Conservation (phyloP, 2,329 filamentous ascomycete genomes). For the Hymenoscyphus repandus region DNA sequence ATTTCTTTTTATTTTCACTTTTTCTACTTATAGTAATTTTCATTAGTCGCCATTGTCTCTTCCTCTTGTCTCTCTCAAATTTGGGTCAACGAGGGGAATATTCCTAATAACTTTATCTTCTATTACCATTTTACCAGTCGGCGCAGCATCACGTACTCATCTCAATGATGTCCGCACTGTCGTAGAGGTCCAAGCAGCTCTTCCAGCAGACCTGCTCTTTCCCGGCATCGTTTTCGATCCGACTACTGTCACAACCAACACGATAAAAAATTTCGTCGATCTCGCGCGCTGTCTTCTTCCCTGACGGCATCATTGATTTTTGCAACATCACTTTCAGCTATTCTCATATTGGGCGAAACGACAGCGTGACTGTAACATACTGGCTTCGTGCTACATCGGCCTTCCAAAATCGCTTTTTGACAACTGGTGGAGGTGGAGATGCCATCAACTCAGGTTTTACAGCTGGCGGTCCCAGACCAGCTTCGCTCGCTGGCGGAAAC, state of each 20-base stretch:
- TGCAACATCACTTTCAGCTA: constrained; percentile 44
- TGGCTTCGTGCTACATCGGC: constrained; percentile 38
- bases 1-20: too few relatives aligned
- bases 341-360: constrained; percentile 36
- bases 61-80: too few relatives aligned
- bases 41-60: too few relatives aligned
- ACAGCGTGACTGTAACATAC: constrained; percentile 35
- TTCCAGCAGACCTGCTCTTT: constrained; percentile 17
- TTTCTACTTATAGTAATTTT: too few relatives aligned
- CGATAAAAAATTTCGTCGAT: constrained; percentile 33
- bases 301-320: constrained; percentile 34
- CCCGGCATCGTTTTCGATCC: constrained; percentile 11
- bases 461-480: constrained; percentile 2
- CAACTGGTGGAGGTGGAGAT: constrained; percentile 42
- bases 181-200: constrained; percentile 19
- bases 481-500: constrained; percentile 36
- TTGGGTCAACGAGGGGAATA: too few relatives aligned
- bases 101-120: too few relatives aligned
- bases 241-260: constrained; percentile 32
- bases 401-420: constrained; percentile 42
- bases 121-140: too few relatives aligned
- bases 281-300: constrained; percentile 26
- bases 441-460: constrained; percentile 40
- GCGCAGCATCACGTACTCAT: neutral
- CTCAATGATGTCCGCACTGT: constrained; percentile 22